Conservation (phyloP, 2,329 filamentous ascomycete genomes). For the Sarocladium oryzae region DNA sequence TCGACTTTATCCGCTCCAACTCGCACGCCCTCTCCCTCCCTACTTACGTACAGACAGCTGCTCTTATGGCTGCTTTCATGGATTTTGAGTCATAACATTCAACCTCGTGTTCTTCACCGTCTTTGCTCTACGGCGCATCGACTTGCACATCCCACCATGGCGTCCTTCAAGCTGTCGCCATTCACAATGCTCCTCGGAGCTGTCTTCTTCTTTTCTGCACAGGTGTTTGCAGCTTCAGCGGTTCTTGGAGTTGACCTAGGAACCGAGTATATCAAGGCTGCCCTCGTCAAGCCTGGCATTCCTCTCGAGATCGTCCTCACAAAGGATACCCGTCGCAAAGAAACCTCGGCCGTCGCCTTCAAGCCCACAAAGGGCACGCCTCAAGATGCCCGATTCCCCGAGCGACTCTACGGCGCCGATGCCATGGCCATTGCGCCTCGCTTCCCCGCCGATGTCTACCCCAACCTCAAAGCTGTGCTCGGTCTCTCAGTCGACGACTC, state of each 20-base stretch:
- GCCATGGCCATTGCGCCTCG: constrained; percentile 79
- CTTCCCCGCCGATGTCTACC: constrained; percentile 90
- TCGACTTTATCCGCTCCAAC: background rate
- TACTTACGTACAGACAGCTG: background rate
- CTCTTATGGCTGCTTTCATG: constrained; percentile 9
- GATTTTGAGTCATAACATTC: constrained; percentile 3
- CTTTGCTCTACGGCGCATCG: constrained; percentile 8
- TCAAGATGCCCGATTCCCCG: constrained; percentile 65
- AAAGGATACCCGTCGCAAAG: constrained; percentile 96
- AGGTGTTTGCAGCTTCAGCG: constrained; percentile 55
- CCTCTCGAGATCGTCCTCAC: constrained; percentile 96
- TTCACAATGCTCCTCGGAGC: constrained; percentile 32
- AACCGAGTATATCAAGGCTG: constrained; percentile 94
- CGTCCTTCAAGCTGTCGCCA: constrained; percentile 25
- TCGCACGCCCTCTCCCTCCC: background rate
- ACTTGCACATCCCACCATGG: constrained; percentile 22
- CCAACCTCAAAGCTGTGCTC: constrained; percentile 87
- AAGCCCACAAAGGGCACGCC: constrained; percentile 66
- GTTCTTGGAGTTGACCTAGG: constrained; percentile 91
- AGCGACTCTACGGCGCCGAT: constrained; percentile 87
- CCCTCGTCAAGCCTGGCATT: constrained; percentile 91
- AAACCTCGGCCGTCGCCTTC: constrained; percentile 84
- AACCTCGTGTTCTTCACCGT: background rate
- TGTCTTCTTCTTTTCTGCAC: constrained; percentile 28
- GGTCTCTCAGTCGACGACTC: constrained; percentile 60